Percentiles rank a stretch among this genome's conserved stretches.
Conservation (phyloP, 768 basidiomycete species). For the Lactarius tabidus region DNA sequence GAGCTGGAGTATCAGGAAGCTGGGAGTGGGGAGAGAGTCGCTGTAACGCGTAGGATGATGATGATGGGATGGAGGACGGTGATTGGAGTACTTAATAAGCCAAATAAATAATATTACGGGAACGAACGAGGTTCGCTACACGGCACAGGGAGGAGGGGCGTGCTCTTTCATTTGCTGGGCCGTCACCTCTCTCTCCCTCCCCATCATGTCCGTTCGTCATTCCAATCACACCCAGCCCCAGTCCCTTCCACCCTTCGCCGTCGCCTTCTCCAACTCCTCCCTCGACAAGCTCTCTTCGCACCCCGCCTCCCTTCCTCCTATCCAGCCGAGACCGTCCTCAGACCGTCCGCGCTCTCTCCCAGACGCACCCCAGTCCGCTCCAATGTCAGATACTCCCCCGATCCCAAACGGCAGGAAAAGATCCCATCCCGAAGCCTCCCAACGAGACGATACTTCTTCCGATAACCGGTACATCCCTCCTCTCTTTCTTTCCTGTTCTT, state of each 20-base stretch:
- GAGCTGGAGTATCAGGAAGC: neutral
- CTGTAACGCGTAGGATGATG: conserved; percentile 18
- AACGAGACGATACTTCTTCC: conserved; percentile 11
- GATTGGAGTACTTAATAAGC: neutral
- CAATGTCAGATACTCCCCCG: conserved; percentile 22
- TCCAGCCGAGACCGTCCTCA: conserved; percentile 43
- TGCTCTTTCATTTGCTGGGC: neutral
- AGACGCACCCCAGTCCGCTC: conserved; percentile 24
- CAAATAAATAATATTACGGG: neutral
- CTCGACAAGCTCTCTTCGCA: conserved; percentile 46
- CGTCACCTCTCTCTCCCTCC: neutral
- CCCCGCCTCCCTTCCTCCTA: conserved; percentile 61
- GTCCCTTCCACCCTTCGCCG: conserved; percentile 75
- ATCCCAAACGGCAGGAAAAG: conserved; percentile 31
- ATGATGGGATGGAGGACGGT: neutral
- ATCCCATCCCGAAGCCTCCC: conserved; percentile 22
- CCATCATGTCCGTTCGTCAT: conserved; percentile 33
- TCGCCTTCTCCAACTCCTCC: conserved; percentile 62
- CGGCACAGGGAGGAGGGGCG: neutral
- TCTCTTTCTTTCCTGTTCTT: conserved; percentile 16
- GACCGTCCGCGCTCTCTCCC: conserved; percentile 28
- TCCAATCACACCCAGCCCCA: conserved; percentile 46
- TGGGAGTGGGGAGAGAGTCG: too few species aligned
- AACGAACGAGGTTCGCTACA: conserved; percentile 10
- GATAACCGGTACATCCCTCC: conserved; percentile 25